Evolutionary conservation across 2,329 filamentous ascomycete species (phyloP), one percentile per base, ranked within the genome.

Genomic region (Ceratocystis alfenasii): DNA sequence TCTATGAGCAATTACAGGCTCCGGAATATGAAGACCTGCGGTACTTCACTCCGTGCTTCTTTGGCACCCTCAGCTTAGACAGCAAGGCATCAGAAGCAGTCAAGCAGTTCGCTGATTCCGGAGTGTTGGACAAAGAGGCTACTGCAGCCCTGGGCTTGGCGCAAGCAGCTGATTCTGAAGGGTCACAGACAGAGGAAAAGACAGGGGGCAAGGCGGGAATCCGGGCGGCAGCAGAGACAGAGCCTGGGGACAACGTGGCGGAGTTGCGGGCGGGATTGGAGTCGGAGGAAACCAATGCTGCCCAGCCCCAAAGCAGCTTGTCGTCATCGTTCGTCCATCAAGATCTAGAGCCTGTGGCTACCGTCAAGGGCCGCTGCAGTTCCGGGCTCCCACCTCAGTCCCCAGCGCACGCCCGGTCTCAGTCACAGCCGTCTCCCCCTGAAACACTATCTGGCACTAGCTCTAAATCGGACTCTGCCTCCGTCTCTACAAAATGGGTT

Each of bases 1-100:
- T 99, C 75, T 99, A 99, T 79, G 84, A 96, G 74, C 83, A 85
- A 48, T 86, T 86, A 33, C 76, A 81, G 25, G 87, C 95, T 73
- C 83, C 85, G 36, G 84, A 87, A 1, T 64, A 68, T 61, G 64
- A 68, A 17, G 67, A 66, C 28, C 90, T 97, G 71, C 83, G 86
- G 63, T 83, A 86, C 28, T 83, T 93, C 71, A 93, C 97, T 80
- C 93, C 94, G 59, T 81, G 84, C 4, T 97, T 86, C 76, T 84
- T 95, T 76, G 94, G 94, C 68, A 88, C 86, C 1, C 79, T 99
- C 62, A 77, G 79, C 33, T 83, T 95, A n/a, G 83, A 82, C 69
- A 79, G 86, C 61, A 10, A 55, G 17, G 64, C 60, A 15, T 25
- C 48, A 28, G 48, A 22, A 7, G 10, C 48, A 10, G 22, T 53